Evolutionary conservation across 257 asterid species (phyloP).

Genomic region (Petunia secreta): DNA sequence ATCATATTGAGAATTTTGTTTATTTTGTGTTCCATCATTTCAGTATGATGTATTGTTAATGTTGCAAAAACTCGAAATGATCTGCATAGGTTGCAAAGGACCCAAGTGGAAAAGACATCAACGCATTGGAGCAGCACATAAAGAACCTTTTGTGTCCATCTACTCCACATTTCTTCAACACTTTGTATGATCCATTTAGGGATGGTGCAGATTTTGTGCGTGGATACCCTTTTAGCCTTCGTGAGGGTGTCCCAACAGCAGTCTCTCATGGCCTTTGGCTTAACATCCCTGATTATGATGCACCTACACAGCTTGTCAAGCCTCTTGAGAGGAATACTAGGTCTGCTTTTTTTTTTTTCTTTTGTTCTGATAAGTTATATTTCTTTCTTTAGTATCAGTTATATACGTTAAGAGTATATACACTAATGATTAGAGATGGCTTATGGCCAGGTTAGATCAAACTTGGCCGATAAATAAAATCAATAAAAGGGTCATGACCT

Average conservation of each 20-base stretch:
- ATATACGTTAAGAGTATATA: too few relatives aligned
- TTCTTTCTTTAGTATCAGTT: too few relatives aligned
- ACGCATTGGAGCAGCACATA: conserved; percentile 28
- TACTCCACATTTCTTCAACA: conserved; percentile 32
- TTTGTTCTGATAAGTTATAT: too few relatives aligned
- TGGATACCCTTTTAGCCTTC: conserved; percentile 30
- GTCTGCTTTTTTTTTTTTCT: neutral
- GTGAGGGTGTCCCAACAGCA: conserved; percentile 29
- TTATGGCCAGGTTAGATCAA: too few relatives aligned
- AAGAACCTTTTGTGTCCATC: conserved; percentile 32
- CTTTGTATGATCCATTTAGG: conserved; percentile 28
- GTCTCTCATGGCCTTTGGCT: conserved; percentile 33
- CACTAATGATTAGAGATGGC: too few relatives aligned
- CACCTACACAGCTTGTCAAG: conserved; percentile 32
- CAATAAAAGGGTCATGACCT: too few relatives aligned
- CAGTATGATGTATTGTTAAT: neutral
- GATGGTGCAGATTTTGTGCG: conserved; percentile 34
- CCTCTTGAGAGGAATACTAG: conserved; percentile 31
- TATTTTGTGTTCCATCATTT: neutral
- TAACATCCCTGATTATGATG: conserved; percentile 34
- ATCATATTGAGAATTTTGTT: neutral
- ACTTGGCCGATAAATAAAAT: too few relatives aligned
- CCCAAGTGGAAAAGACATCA: conserved; percentile 28
- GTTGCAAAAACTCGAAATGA: neutral
- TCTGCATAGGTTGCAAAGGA: conserved; percentile 31